phyloP scores from a whole-genome alignment of 2,329 filamentous ascomycete species.

The Xylariaceae sp. region DNA sequence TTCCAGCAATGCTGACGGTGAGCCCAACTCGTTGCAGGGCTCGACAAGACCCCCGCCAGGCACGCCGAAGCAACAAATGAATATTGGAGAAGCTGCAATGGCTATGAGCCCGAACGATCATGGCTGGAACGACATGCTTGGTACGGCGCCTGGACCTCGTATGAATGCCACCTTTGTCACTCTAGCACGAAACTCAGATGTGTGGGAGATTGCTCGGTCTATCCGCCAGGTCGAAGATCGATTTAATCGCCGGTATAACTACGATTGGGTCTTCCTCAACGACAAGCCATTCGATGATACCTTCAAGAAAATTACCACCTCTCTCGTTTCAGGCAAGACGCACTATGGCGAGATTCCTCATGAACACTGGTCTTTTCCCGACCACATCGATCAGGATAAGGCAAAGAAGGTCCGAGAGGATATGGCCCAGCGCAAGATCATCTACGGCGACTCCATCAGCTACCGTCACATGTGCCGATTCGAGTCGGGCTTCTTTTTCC shows the following conservation, averaged over 20 bases:
- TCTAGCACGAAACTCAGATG: conserved; percentile 82
- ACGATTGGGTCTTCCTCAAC: conserved; percentile 99
- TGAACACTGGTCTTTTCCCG: conserved; percentile 96
- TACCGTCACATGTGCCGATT: conserved; percentile 99
- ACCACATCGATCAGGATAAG: conserved; percentile 92
- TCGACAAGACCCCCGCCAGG: conserved; percentile 26
- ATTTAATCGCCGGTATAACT: conserved; percentile 94
- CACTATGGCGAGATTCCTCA: conserved; percentile 83
- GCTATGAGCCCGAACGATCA: conserved; percentile 47
- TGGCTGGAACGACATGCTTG: conserved; percentile 47
- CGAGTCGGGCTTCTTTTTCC: conserved; percentile 99
- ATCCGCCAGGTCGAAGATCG: conserved; percentile 96
- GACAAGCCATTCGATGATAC: conserved; percentile 88
- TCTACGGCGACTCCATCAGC: conserved; percentile 94
- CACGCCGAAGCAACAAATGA: conserved; percentile 31
- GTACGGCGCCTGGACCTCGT: conserved; percentile 59
- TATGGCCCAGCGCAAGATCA: conserved; percentile 91
- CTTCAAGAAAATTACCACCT: conserved; percentile 87
- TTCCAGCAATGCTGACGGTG: conserved; percentile 23
- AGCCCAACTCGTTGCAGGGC: conserved; percentile 25
- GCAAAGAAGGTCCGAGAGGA: conserved; percentile 86
- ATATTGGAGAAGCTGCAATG: conserved; percentile 43
- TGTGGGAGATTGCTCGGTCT: conserved; percentile 95
- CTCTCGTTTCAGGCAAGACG: conserved; percentile 87
- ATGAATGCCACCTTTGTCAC: conserved; percentile 98